Base-by-base conservation (phyloP, 2,329 filamentous ascomycete species). In the Biscogniauxia sp. region DNA sequence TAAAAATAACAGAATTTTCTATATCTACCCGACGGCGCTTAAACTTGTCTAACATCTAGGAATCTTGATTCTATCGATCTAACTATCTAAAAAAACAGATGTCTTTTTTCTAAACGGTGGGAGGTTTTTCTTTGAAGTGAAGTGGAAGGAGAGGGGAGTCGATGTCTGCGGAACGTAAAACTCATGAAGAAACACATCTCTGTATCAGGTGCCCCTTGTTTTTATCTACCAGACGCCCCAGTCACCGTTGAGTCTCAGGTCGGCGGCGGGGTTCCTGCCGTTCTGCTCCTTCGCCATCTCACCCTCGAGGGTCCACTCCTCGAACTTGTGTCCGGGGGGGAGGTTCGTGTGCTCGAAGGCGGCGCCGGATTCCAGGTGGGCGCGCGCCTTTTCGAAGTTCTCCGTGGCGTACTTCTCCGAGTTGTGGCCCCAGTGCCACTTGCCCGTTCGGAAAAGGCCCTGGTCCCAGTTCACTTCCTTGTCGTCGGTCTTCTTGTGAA, bases 331-430 rank as follows among this genome's bases (percentile, higher is more conserved):
- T 3, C 70, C 72, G 1, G 55, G 59, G 0, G 70, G 69, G 6
- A 69, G 60, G 55, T 76, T 75, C 1, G 69, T 73, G 41, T 72
- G 74, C 20, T 70, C 61, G 28, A 75, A 76, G 0, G 66, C 52
- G 7, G 37, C 53, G 1, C 66, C 71, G 11, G 55, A 56, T 15
- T 65, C 57, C 6, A 75, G 32, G 55, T 73, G 67, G 3, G 55
- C 58, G 3, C 66, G 56, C 6, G 65, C 70, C 20, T 68, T 57
- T 1, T 57, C 28, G 51, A 71, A 75, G 25, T 70, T 71, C 8
- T 72, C 70, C 15, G 66, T 62, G 0, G 68, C 70, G 25, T 75
- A 72, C 54, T 66, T 63, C 57, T 68, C 76, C 79, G 37, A 63
- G 15, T 70, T 65, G 5, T 73, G 71, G 5, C 58, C 55, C 61